Base-by-base conservation (phyloP, 257 asterid genomes). In the Schizonepeta tenuifolia region DNA sequence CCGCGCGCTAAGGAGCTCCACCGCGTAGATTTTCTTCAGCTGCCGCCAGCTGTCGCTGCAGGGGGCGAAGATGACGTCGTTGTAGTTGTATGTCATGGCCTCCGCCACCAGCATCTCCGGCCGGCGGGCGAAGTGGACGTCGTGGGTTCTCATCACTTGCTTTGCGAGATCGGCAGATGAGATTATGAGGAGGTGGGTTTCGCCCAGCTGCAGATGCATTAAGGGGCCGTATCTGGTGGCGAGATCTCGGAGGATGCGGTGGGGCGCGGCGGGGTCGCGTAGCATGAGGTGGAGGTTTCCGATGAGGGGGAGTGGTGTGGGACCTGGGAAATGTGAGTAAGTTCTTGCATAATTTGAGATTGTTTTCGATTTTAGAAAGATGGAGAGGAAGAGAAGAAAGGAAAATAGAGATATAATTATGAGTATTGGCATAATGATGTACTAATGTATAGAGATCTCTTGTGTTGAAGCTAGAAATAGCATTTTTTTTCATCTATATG, bases 211-310 rank as follows among this genome's bases (percentile, higher is more conserved):
- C 6, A 58, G 64, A 1, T 58, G 64, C 11, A 58, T 13, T 5
- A 58, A 7, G 21, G 43, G 41, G 5, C 64, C 64, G 41, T 58
- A 7, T 14, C 0, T 13, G 64, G 64, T 43, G 22, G 64, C 64
- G 6, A 58, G 20, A 5, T 26, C 21, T 13, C 12, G 6, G 41
- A 58, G 28, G 5, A 28, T 0, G 12, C 5, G 64, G 43, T 58
- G 64, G 41, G 41, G 43, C 12, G 5, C 3, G 43, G 64, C 17
- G 43, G 20, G 1, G 26, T 1, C 11, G 21, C 41, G 5, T 0
- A 58, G 43, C 64, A 58, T 58, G 20, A 24, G 64, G 64, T 58
- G 64, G 4, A 58, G 41, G 20, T 58, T 58, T 6, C 64, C 64
- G 40, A 58, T 58, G 64, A 58, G 43, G 15, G 64, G 64, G 64